Evolutionary conservation across 164 flowering plant species (phyloP), one percentile per base, ranked within the genome.

Genomic region (Kingdonia uniflora): DNA sequence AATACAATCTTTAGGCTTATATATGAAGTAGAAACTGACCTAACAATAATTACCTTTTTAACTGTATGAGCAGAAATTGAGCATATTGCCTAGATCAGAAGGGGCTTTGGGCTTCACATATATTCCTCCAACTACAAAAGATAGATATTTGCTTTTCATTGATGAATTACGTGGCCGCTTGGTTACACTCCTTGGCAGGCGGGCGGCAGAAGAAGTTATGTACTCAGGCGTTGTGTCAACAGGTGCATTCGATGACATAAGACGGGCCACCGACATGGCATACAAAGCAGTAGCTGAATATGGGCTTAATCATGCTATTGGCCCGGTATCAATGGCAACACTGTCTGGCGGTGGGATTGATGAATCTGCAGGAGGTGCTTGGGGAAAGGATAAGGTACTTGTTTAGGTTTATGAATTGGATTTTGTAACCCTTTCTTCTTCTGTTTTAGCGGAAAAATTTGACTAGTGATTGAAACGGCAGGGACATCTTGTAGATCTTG

Each of bases 141-240:
- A 92, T 61, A 78, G 99, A 73, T 88, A 92, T 71, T 68, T 92
- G 73, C 87, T 92, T 54, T 92, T 92, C 76, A 69, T 88, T 57
- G 96, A 92, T 70, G 99, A 92, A 67, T 68, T 92, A 61, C 94
- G 82, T 19, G 99, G 99, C 29, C 94, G 99, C 67, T 74, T 92
- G 76, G 99, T 88, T 52, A 92, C 99, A 55, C 97, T 92, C 62
- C 89, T 92, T 52, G 99, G 99, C 39, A 96, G 99, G 15, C 96
- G 99, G 60, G 99, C 99, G 40, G 99, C 99, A 2, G 99, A 92
- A 75, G 97, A 88, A 76, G 74, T 92, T 66, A 70, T 79, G 43
- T 92, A 82, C 68, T 85, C 89, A 48, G 99, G 99, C 35, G 95
- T 96, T 55, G 85, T 88, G 29, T 88, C 99, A 44, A 92, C 99